Percentiles rank a stretch among this genome's conserved stretches.
These are phyloP conservation scores for Apiospora koreana DNA, from an alignment of 2,329 filamentous ascomycete genomes.

Conservation along the genomic window DNA sequence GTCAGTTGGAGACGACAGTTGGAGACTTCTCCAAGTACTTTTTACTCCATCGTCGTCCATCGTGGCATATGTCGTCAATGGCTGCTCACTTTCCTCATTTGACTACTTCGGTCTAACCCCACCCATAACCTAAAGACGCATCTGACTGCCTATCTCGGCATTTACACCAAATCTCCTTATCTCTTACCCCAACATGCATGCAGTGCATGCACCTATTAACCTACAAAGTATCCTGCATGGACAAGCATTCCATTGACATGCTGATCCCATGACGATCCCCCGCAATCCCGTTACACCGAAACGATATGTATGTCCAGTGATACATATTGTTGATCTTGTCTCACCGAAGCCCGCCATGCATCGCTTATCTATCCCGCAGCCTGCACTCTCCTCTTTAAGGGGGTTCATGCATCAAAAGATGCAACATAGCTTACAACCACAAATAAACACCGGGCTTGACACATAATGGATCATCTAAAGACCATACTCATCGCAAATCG, in stretches of 20 bases:
- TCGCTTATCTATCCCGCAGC: not conserved
- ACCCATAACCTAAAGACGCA: too few relatives aligned
- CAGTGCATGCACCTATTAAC: too few relatives aligned
- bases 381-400: too few relatives aligned
- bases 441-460: too few relatives aligned
- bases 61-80: not conserved
- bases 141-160: not conserved
- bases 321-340: not conserved
- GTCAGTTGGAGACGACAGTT: not conserved
- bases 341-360: not conserved
- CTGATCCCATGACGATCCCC: not conserved
- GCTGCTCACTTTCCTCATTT: not conserved
- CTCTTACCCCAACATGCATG: not conserved
- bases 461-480: conserved; percentile 11
- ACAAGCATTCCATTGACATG: not conserved
- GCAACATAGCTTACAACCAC: not conserved
- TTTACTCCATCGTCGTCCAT: not conserved
- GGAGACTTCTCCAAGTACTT: not conserved
- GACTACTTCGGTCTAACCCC: not conserved
- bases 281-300: not conserved
- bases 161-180: not conserved
- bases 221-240: not conserved
- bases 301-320: not conserved
- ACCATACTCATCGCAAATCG: conserved; percentile 19
- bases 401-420: not conserved